phyloP scores from a whole-genome alignment of 345 rosid species.

The Eucalyptus melliodora region DNA sequence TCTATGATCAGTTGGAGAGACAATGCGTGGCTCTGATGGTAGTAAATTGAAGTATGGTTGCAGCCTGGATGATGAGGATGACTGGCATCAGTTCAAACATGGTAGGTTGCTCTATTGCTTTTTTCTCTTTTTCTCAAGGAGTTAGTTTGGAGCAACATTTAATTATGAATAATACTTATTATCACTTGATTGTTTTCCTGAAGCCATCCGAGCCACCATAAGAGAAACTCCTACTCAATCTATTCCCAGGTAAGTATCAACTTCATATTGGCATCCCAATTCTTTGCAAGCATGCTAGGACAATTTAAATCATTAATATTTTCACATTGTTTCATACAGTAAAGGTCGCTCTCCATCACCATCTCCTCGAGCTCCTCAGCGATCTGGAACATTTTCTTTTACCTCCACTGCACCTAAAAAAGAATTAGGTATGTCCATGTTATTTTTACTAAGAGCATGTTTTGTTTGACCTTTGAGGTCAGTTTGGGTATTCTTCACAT shows the following conservation, averaged over 20 bases:
- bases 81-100: constrained; percentile 56
- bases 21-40: constrained; percentile 41
- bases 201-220: constrained; percentile 76
- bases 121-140: background rate
- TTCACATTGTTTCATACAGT: constrained; percentile 14
- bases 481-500: background rate
- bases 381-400: constrained; percentile 69
- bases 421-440: constrained; percentile 35
- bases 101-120: constrained; percentile 20
- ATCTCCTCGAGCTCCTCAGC: constrained; percentile 41
- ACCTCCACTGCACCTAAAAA: constrained; percentile 53
- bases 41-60: constrained; percentile 28
- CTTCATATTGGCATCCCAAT: background rate
- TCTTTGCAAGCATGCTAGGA: background rate
- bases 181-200: background rate
- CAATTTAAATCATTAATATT: background rate
- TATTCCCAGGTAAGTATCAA: constrained; percentile 28
- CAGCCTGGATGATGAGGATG: background rate
- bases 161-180: constrained; percentile 4
- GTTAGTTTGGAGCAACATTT: background rate
- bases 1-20: constrained; percentile 60
- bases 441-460: background rate
- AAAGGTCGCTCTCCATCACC: constrained; percentile 62
- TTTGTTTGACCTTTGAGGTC: background rate
- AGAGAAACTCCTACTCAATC: constrained; percentile 6